A percentile compares a stretch with the other conserved stretches of the same genome.
phyloP scores from a whole-genome alignment of 371 early-diverging fungal species.

The Thermomucor indicae-seudaticae region DNA sequence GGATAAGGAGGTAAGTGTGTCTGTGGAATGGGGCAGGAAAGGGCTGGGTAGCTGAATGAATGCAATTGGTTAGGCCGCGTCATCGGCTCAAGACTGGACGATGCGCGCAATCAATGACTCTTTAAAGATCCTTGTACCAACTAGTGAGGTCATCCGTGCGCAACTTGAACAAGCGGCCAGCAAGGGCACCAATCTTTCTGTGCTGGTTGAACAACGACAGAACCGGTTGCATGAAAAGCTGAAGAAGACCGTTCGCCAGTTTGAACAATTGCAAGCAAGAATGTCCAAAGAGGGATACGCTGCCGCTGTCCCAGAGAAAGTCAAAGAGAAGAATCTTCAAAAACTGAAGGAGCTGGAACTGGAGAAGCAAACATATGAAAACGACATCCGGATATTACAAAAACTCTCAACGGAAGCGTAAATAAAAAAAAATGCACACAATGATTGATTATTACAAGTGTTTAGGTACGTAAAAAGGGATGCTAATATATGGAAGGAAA shows the following conservation, averaged over 20 bases:
- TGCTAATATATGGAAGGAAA: neutral
- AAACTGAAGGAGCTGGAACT: constrained; percentile 7
- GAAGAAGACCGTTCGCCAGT: constrained; percentile 24
- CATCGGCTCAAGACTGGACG: constrained; percentile 12
- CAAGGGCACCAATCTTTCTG: constrained; percentile 21
- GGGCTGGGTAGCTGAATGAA: neutral
- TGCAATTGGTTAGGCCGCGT: neutral
- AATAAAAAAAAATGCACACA: too few species aligned
- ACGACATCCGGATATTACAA: constrained; percentile 21
- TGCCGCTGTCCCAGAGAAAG: constrained; percentile 30
- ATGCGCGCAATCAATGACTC: constrained; percentile 29
- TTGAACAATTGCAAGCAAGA: constrained; percentile 24
- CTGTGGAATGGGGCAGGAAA: too few species aligned
- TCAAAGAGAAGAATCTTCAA: constrained; percentile 31
- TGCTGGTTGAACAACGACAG: constrained; percentile 19
- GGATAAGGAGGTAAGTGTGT: constrained; percentile 18
- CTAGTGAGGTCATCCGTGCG: constrained; percentile 27
- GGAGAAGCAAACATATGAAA: constrained; percentile 24
- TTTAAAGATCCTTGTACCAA: constrained; percentile 48
- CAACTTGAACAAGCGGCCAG: constrained; percentile 30
- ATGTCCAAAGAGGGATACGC: constrained; percentile 36
- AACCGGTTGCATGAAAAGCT: constrained; percentile 25
- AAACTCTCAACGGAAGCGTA: constrained; percentile 3
- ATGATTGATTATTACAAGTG: too few species aligned
- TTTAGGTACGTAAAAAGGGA: too few species aligned